Evolutionary conservation across 2,329 filamentous ascomycete genomes (phyloP).

Genomic region (Fusarium floridanum): DNA sequence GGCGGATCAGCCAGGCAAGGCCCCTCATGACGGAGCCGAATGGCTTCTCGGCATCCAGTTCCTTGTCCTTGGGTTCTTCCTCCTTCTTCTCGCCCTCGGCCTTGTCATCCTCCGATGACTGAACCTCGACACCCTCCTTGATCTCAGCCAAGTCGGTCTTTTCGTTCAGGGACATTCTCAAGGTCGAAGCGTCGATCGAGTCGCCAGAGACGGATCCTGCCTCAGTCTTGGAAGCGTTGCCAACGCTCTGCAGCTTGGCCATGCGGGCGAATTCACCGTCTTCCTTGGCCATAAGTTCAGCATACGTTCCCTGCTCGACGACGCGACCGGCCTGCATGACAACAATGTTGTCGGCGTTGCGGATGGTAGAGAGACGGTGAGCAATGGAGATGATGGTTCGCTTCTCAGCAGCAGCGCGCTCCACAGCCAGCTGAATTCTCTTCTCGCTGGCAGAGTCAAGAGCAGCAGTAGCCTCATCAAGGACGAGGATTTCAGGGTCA

Average conservation of each 20-base stretch:
- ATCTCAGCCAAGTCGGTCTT: slow-evolving; percentile 25
- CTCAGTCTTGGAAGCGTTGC: slow-evolving; percentile 44
- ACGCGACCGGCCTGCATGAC: slow-evolving; percentile 72
- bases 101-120: slow-evolving; percentile 9
- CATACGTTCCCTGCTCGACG: slow-evolving; percentile 73
- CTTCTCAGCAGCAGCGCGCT: slow-evolving; percentile 57
- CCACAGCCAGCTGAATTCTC: slow-evolving; percentile 63
- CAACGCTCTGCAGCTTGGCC: slow-evolving; percentile 59
- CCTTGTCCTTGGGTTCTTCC: slow-evolving; percentile 49
- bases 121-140: slow-evolving; percentile 8
- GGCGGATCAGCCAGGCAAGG: slow-evolving; percentile 54
- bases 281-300: slow-evolving; percentile 67
- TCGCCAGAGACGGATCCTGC: slow-evolving; percentile 45
- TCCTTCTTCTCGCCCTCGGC: slow-evolving; percentile 8
- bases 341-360: slow-evolving; percentile 74
- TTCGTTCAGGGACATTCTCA: slow-evolving; percentile 25
- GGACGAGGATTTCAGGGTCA: slow-evolving; percentile 67
- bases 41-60: slow-evolving; percentile 55
- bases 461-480: slow-evolving; percentile 72
- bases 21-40: slow-evolving; percentile 53
- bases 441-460: slow-evolving; percentile 71
- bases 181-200: slow-evolving; percentile 30
- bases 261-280: slow-evolving; percentile 64
- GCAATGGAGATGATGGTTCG: slow-evolving; percentile 77
- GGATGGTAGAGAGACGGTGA: slow-evolving; percentile 71